Base-by-base conservation (phyloP, 2,329 filamentous ascomycete genomes). In the Diaporthe citri region DNA sequence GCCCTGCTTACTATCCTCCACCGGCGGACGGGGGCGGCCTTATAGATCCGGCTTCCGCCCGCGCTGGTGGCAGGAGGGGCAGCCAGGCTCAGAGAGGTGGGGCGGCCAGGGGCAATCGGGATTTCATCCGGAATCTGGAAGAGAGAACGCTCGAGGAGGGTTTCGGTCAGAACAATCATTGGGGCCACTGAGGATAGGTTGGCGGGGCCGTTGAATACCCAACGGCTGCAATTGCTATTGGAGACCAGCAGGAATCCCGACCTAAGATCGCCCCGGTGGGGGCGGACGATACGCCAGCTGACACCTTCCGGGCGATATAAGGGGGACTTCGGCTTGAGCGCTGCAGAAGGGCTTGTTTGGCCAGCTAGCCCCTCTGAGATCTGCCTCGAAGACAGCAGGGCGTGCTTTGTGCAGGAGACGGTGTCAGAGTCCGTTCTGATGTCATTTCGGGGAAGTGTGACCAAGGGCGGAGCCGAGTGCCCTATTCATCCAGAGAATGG, bases 1-100 rank as follows among this genome's bases (percentile, higher is more conserved):
- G 95, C 79, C 97, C 97, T 7, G 97, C 97, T 2, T 99, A 99
- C 84, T 99, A 98, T 80, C 97, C 97, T 15, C 97, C 97, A 28
- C 94, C 96, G 2, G 92, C 94, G 9, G 96, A 98, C 78, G 94
- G 95, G 13, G 92, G 95, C 79, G 89, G 91, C 28, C 85, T 88
- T 12, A 90, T 94, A 76, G 89, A 92, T 66, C 90, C 89, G 75
- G 87, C 91, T 34, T 81, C 88, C 62, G 83, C 86, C 73, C 83
- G 90, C 86, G 84, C 93, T 41, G 28, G 73, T 31, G 91, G 94
- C 56, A 90, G 95, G 80, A 90, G 96, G 82, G 93, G 94, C 59
- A 96, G 95, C 81, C 90, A 95, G 73, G 89, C 90, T 60, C 90
- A 92, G 78, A 89, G 88, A 82, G 88, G 84, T 60, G 60, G 75